These are phyloP conservation scores for Globisporangium lucens DNA, from an alignment of 352 stramenopile species.

Conservation along the genomic window DNA sequence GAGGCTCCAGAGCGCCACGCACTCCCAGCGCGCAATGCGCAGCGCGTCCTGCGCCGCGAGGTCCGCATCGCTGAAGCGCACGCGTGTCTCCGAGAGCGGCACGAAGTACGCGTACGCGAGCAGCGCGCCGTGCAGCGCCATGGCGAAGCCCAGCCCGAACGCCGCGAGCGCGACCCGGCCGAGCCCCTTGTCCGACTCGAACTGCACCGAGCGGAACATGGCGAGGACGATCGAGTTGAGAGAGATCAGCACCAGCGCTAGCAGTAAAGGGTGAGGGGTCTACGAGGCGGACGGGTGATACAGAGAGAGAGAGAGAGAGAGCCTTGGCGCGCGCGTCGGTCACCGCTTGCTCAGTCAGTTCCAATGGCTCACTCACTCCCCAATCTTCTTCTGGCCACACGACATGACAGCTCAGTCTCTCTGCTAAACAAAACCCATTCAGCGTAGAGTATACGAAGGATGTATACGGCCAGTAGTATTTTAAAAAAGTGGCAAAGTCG, in stretches of 20 bases:
- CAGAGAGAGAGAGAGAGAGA: background rate
- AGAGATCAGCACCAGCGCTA: background rate
- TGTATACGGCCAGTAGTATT: background rate
- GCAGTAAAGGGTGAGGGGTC: background rate
- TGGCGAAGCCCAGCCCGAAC: slow-evolving; percentile 70
- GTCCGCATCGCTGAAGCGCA: background rate
- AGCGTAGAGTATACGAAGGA: background rate
- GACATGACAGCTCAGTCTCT: background rate
- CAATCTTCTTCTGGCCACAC: background rate
- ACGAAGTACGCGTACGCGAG: slow-evolving; percentile 33
- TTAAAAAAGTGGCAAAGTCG: background rate
- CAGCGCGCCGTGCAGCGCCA: slow-evolving; percentile 62
- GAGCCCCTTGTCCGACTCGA: slow-evolving; percentile 71
- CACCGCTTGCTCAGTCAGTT: background rate
- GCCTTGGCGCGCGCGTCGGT: background rate
- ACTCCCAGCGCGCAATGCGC: slow-evolving; percentile 37
- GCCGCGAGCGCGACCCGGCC: slow-evolving; percentile 72
- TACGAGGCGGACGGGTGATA: background rate
- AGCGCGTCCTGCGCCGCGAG: background rate
- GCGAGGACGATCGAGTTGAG: background rate
- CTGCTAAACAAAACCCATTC: background rate
- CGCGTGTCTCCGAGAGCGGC: slow-evolving; percentile 12
- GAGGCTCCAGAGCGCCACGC: slow-evolving; percentile 62
- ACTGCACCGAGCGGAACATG: slow-evolving; percentile 78
- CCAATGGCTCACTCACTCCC: background rate